Base-by-base conservation (phyloP, 108 stramenopile species). In the Ochromonas danica region DNA sequence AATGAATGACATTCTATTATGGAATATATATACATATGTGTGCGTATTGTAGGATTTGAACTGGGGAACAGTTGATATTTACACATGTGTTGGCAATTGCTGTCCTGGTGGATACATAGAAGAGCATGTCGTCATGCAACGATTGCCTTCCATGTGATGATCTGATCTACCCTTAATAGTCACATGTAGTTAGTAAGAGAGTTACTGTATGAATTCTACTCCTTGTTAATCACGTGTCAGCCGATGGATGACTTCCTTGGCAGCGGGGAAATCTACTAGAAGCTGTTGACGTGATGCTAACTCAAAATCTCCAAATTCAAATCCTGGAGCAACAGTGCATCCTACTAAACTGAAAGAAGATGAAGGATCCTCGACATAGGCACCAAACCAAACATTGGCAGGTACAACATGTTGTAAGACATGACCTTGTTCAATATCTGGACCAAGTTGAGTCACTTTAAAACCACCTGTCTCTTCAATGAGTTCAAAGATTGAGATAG, bases 271-370 rank as follows among this genome's bases (percentile, higher is more conserved):
- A 10, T 57, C 17, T 57, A 22, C 51, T 17, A 10, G 10, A 10
- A 57, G 22, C 10, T 22, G 51, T 17, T 57, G 43, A 6, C 63
- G 67, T 1, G 51, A 61, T 35, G 40, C 77, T 71, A 79, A 80
- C 39, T 45, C 61, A 35, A 86, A 86, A 63, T 86, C 85, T n/a
- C 30, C 61, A 40, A 86, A 80, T 42, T 86, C 85, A 70, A 86
- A 86, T 22, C 85, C 85, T 1, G 82, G 85, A 1, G 78, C 82
- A n/a, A 86, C 82, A 36, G 74, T 81, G 70, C 82, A 81, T 30
- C 80, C 82, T 17, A 86, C 61, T 43, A 74, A 42, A 25, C 39
- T 22, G 22, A 17, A 57, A 17, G 10, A 10, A 10, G 51, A 10
- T 22, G 10, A 10, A 22, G 51, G 51, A 57, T 14, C 35, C 33